Percentiles rank a stretch among this genome's conserved stretches.
Conservation (phyloP, 805 yeast genomes). For the Komagataella kurtzmanii region DNA sequence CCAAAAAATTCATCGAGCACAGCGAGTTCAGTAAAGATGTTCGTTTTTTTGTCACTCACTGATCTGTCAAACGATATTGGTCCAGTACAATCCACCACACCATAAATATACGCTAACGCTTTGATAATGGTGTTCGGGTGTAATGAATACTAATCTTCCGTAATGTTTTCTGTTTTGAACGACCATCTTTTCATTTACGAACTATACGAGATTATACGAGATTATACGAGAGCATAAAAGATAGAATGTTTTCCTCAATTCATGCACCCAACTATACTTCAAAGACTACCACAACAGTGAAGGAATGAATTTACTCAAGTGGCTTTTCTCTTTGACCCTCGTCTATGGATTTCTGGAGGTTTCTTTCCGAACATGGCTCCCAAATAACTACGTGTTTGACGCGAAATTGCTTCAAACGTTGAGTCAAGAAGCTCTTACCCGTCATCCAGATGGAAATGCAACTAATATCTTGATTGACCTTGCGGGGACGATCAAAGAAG, state of each 20-base stretch:
- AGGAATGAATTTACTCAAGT: not conserved
- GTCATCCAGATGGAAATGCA: slow-evolving; percentile 43
- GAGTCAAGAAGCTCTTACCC: slow-evolving; percentile 37
- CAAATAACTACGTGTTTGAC: slow-evolving; percentile 60
- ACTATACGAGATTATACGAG: not conserved
- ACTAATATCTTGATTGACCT: slow-evolving; percentile 52
- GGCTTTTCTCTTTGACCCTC: not conserved
- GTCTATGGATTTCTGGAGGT: not conserved
- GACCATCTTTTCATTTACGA: not conserved
- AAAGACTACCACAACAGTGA: not conserved
- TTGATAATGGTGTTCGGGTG: not conserved
- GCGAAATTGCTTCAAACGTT: slow-evolving; percentile 42
- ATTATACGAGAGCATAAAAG: not conserved
- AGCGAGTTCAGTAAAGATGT: not conserved
- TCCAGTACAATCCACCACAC: not conserved
- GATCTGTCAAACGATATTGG: not conserved
- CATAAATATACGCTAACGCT: not conserved
- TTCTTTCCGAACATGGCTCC: slow-evolving; percentile 36
- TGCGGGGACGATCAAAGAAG: slow-evolving; percentile 39
- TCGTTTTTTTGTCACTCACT: not conserved
- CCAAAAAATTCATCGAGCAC: slow-evolving; percentile 47
- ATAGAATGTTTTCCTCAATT: not conserved
- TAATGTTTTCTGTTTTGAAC: not conserved
- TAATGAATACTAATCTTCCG: no score
- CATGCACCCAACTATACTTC: not conserved